Evolutionary conservation across 2,329 filamentous ascomycete genomes (phyloP), one percentile per base, ranked within the genome.

Genomic region (Aphanocladium album): DNA sequence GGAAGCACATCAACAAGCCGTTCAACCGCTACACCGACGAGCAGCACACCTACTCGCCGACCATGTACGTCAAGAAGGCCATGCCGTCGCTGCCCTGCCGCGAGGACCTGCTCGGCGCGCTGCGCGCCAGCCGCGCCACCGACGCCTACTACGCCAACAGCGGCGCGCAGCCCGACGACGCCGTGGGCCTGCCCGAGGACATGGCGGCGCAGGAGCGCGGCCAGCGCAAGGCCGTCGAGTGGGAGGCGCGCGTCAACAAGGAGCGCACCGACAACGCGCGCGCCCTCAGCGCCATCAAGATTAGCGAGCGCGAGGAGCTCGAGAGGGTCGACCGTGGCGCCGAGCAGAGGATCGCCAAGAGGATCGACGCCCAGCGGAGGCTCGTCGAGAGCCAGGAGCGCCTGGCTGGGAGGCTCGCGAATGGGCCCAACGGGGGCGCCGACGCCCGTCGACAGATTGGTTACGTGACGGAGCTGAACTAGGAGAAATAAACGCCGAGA

Each of bases 1-100:
- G 86, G 85, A 85, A 85, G 67, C 74, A 82, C 35, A 73, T 89
- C 66, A 89, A 89, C 72, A 80, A 83, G 62, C 74, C 81, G 0
- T 83, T 79, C 66, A 85, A 86, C 64, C 74, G 79, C 62, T 85
- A 79, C 70, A 80, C 72, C 1, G 75, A 81, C 46, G 79, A 80
- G 25, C 77, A 74, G 5, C 79, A 79, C 65, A 83, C 80, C 1
- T 89, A 87, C 70, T 89, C 86, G 0, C 82, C 86, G 0, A 84
- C 86, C 3, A 86, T 85, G 74, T 89, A 89, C 68, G 77, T 86
- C 21, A 66, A 70, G 39, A 80, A 79, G 47, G 69, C 83, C 1
- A 65, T 84, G 6, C 69, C 72, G 0, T 67, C 73, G 5, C 73
- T 74, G 2, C 76, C 78, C 23, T 60, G 66, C 14, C 75, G 73